phyloP scores from a whole-genome alignment of 306 rosid genomes.

The Prunus salicina region DNA sequence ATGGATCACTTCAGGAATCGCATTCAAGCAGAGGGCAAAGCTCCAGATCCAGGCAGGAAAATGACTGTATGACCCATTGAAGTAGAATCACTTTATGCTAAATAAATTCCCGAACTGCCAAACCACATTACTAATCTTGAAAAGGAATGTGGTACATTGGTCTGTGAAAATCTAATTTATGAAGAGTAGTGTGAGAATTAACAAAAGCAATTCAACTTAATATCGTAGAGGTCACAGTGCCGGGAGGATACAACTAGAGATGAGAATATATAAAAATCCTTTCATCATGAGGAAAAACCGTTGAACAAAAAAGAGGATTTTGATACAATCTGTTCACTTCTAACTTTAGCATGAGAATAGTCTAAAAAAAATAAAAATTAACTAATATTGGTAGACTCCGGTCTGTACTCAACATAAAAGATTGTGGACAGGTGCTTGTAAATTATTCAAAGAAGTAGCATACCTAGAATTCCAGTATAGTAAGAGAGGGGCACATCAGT shows the following conservation, averaged over 20 bases:
- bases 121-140: background rate
- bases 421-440: background rate
- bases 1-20: background rate
- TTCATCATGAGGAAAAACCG: background rate
- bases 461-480: conserved; percentile 36
- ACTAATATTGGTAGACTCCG: too few species aligned
- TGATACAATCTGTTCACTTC: background rate
- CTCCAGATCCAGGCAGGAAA: background rate
- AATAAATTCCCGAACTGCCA: background rate
- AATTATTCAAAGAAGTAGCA: background rate
- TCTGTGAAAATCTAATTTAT: background rate
- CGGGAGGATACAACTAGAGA: background rate
- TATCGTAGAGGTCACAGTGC: background rate
- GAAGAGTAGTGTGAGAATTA: background rate
- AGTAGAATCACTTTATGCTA: background rate
- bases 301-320: background rate
- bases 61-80: background rate
- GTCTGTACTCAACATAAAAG: background rate
- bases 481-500: conserved; percentile 50
- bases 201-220: background rate
- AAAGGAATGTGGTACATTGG: background rate
- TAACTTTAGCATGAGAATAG: background rate
- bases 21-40: background rate
- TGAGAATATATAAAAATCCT: background rate
- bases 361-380: background rate